Evolutionary conservation across 345 rosid species (phyloP), one percentile per base, ranked within the genome.

Genomic region (Camelina neglecta): DNA sequence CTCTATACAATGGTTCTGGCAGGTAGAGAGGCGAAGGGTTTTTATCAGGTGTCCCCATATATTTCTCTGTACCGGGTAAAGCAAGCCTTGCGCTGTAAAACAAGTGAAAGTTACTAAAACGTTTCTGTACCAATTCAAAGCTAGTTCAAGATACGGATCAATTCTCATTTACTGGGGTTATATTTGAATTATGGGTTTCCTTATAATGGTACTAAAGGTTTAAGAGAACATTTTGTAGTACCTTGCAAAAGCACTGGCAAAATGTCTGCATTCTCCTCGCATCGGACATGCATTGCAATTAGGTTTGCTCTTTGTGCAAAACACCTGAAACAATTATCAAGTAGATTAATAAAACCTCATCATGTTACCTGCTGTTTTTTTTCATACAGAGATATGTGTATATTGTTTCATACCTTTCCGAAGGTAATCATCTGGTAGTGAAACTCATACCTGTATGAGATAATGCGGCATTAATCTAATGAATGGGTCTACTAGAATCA

Each of bases 171-270:
- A 42, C 75, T 58, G 66, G 66, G 26, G 23, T 18, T 21, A 8
- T 53, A 39, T 36, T 38, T 53, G 20, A 41, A 47, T 33, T 1
- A 21, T 13, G 13, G 1, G 21, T 47, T 26, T 55, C 23, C 24
- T 55, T 26, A 10, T 67, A 39, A 39, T 26, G 51, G 23, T 24
- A 60, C 20, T 36, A 67, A 75, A 31, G 16, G 51, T 47, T 56
- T 26, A 71, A 18, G 45, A 68, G 74, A 54, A 39, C 61, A 75
- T 42, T 42, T 61, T 26, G 67, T 49, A 42, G 77, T 11, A 92
- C 99, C 99, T 95, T 85, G 99, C 98, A 83, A 92, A 95, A 39
- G 97, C 99, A 82, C 99, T 95, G 7, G 99, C 98, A 80, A 95
- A 95, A 73, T 95, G 98, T 82, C 98, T 88, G 80, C 99, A 95